A percentile compares a stretch with the other conserved stretches of the same genome.
Evolutionary conservation across 257 asterid species (phyloP).

Genomic region (Thymus mandschuricus): DNA sequence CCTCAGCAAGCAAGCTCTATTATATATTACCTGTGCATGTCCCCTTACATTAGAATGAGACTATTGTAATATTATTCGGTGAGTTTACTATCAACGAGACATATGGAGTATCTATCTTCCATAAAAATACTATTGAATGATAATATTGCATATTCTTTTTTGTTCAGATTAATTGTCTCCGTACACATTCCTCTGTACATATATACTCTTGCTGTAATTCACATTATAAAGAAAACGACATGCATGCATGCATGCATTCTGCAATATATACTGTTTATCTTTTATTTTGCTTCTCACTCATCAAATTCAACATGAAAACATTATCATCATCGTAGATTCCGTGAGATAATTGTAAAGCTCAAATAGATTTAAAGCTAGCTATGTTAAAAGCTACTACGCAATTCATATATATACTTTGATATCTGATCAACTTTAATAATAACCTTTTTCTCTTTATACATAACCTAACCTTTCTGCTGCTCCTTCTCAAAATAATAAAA

Average conservation of each 20-base stretch:
- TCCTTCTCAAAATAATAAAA: too few species aligned
- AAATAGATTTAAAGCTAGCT: not conserved
- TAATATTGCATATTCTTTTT: too few species aligned
- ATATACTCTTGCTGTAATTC: not conserved
- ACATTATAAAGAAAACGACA: not conserved
- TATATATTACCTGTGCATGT: too few species aligned
- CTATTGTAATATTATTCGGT: too few species aligned
- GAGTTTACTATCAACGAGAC: too few species aligned
- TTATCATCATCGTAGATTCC: conserved; percentile 18
- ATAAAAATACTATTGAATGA: too few species aligned
- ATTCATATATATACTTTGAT: not conserved
- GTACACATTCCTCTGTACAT: too few species aligned
- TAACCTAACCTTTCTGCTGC: not conserved
- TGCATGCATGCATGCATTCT: not conserved
- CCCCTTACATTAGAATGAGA: too few species aligned
- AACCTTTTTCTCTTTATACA: not conserved
- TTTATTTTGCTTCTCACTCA: not conserved
- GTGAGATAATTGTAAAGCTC: not conserved
- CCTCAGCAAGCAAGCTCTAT: too few species aligned
- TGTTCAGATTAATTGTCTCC: too few species aligned
- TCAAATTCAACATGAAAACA: not conserved
- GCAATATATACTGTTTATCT: not conserved
- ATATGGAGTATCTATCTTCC: too few species aligned
- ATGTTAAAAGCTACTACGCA: not conserved
- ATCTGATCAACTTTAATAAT: not conserved